Evolutionary conservation across 345 rosid genomes (phyloP), one percentile per base, ranked within the genome.

Genomic region (Camelina sativa): DNA sequence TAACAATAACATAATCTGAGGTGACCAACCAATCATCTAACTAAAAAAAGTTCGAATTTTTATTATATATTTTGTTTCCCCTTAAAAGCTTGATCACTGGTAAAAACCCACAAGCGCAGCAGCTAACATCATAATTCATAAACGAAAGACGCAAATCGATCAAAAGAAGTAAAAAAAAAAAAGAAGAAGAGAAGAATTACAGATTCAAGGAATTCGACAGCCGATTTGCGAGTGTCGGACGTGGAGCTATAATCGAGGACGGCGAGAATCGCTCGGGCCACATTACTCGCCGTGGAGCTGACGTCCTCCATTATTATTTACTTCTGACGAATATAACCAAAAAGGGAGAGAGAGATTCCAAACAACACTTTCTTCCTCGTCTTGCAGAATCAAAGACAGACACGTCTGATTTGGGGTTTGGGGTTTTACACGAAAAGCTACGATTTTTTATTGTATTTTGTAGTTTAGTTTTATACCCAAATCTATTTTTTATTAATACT

Each of bases 171-270:
- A 15, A 9, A 25, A 12, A 22, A 15, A 10, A 25, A 13, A 16
- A 15, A 20, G 22, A 20, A 20, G 22, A 20, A 20, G 34, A 60
- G 20, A 12, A 25, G 4, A 9, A 1, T 57, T 86, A 91, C 97
- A 13, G 92, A 83, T 46, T 91, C 92, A 19, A 93, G 87, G 74
- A 69, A 93, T 55, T 85, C 72, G 44, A 85, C 81, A 8, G 97
- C 98, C 5, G 89, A 86, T 72, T 84, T 85, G 78, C 97, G 97
- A 74, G 88, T 83, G 44, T 87, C 93, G 2, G 93, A 80, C 40
- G 87, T 62, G 52, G 96, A 88, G 74, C 61, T 83, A 84, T 88
- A 91, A 81, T 85, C 96, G 65, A 91, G 87, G 57, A 92, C 91
- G 19, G 96, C 85, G 75, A 74, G 78, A 32, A 89, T 83, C 60